Evolutionary conservation across 2,329 filamentous ascomycete genomes (phyloP).

Genomic region (Hypoxylon sp.): DNA sequence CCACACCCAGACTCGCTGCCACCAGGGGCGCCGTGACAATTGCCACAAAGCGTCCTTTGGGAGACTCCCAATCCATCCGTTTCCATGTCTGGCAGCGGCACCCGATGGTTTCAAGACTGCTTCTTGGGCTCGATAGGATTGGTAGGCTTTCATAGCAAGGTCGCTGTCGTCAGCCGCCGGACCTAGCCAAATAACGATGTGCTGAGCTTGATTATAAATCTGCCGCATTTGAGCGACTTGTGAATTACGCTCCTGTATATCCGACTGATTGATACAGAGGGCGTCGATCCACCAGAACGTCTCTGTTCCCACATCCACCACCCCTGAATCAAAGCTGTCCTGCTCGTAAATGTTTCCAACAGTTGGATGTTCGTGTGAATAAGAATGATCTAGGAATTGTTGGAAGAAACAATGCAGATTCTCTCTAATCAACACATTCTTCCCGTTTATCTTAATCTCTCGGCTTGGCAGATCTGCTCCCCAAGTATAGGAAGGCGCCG

Average conservation of each 20-base stretch:
- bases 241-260: conserved; percentile 1
- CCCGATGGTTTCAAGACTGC: too few relatives aligned
- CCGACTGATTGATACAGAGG: conserved; percentile 5
- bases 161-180: conserved; percentile 9
- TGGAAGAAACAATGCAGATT: conserved; percentile 2
- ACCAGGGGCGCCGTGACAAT: conserved; percentile 2
- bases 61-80: not conserved
- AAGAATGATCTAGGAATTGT: not conserved
- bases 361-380: not conserved
- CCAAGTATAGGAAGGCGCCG: conserved; percentile 3
- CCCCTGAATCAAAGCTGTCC: too few relatives aligned
- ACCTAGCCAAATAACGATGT: conserved; percentile 5
- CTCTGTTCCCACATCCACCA: too few relatives aligned
- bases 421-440: not conserved
- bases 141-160: conserved; percentile 5
- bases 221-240: conserved; percentile 8
- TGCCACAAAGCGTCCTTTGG: not conserved
- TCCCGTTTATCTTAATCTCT: not conserved
- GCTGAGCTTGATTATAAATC: conserved; percentile 2
- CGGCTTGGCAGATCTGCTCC: not conserved
- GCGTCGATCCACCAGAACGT: conserved; percentile 8
- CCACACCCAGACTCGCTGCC: conserved; percentile 12
- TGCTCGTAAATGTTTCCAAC: too few relatives aligned
- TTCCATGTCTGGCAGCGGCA: too few relatives aligned
- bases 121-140: too few relatives aligned